These are phyloP conservation scores for Ammopiptanthus mongolicus DNA, from an alignment of 306 rosid species.

Conservation along the genomic window DNA sequence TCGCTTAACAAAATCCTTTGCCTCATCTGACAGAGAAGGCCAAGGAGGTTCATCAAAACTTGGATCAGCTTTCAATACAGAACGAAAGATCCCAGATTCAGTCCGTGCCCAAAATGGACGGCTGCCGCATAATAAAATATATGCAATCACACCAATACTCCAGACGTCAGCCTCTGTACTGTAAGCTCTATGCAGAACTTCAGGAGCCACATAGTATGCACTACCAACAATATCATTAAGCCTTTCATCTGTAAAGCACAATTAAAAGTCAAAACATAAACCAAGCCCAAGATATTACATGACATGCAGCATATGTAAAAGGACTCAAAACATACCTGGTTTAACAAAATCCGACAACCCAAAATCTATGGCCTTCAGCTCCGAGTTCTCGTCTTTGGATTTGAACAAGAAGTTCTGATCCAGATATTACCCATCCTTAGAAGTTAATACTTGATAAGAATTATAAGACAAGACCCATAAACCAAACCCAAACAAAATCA, in stretches of 20 bases:
- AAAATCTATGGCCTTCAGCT: constrained; percentile 91
- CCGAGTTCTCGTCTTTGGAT: constrained; percentile 81
- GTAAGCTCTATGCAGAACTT: constrained; percentile 88
- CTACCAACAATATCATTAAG: constrained; percentile 96
- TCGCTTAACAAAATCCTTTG: constrained; percentile 78
- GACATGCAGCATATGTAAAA: background rate
- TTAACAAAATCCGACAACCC: constrained; percentile 93
- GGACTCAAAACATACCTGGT: constrained; percentile 50
- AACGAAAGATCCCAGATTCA: constrained; percentile 88
- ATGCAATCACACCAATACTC: constrained; percentile 97
- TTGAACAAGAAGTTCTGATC: constrained; percentile 77
- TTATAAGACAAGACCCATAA: background rate
- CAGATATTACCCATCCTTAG: constrained; percentile 34
- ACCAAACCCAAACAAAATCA: background rate
- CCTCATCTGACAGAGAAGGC: constrained; percentile 81
- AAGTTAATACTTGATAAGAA: constrained; percentile 17
- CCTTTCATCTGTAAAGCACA: constrained; percentile 69
- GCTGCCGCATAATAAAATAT: constrained; percentile 87
- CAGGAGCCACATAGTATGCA: constrained; percentile 98
- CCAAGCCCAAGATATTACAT: background rate
- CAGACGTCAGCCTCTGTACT: constrained; percentile 89
- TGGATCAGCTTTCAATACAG: constrained; percentile 88
- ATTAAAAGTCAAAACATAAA: constrained; percentile 7
- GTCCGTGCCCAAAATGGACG: constrained; percentile 99
- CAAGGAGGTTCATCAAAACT: constrained; percentile 87